Evolutionary conservation across 1,284 basidiomycete genomes (phyloP), one percentile per base, ranked within the genome.

Genomic region (Athelia psychrophila): DNA sequence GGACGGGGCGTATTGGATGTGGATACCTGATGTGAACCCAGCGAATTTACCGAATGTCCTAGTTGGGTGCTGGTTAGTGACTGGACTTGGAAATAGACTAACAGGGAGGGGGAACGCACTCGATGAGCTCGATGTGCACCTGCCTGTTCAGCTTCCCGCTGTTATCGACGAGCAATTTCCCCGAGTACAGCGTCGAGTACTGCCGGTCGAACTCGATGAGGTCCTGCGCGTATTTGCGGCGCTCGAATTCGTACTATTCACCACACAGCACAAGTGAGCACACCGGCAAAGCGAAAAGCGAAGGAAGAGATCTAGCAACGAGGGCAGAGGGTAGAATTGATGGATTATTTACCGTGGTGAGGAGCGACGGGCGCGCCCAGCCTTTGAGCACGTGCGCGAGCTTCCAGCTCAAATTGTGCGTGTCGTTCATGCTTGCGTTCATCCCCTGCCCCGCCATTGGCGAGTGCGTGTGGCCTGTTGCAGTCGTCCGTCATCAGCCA

Each of bases 391-490:
- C 89, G 49, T 88, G 80, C 0, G 74, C 75, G 44, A 94, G 61
- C 63, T 93, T 94, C 91, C 90, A 93, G 2, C 84, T 76, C 16
- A 92, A 76, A 60, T 92, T 92, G 58, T 90, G 89, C 10, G 85
- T 81, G 62, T 93, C 91, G 55, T 86, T 88, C 88, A 93, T 91
- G 59, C 87, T 88, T 1, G 81, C 81, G 59, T 86, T 86, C 83
- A 84, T 84, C 1, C 83, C 82, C 59, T 82, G 72, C 52, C 81
- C 80, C 72, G 81, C 69, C 72, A 85, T 93, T 0, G 91, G 91
- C 0, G 88, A 91, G 67, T 93, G 91, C 0, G 91, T 93, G 61
- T 93, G 91, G 60, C 84, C 90, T 1, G 85, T n/a, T 67, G 91
- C 88, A 78, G 5, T 72, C 75, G 60, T 78, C 75, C 10, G 78